Conservation (phyloP, 148 eudicot genomes). For the Bassia scoparia region DNA sequence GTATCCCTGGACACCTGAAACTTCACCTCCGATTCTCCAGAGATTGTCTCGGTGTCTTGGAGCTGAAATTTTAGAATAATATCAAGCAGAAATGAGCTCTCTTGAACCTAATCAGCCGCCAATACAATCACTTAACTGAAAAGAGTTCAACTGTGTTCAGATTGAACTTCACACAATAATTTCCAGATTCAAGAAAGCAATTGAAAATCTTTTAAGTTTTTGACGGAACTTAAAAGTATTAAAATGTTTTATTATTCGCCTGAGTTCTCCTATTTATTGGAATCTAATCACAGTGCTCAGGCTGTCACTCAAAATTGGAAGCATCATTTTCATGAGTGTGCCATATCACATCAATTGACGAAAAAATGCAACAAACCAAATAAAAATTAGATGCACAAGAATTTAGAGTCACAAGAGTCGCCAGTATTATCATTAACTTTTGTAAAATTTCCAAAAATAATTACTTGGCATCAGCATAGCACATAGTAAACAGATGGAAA, state of each 20-base stretch:
- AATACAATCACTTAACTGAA: background rate
- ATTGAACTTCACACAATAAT: background rate
- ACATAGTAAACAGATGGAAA: background rate
- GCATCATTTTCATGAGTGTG: too few species aligned
- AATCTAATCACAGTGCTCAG: too few species aligned
- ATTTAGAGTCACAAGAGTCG: background rate
- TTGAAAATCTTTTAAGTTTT: background rate
- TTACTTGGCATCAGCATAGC: background rate
- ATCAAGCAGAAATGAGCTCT: background rate
- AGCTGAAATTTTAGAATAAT: constrained; percentile 47
- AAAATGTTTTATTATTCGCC: too few species aligned
- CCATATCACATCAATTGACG: too few species aligned
- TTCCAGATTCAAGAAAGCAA: background rate
- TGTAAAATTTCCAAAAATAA: background rate
- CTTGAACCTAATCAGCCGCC: background rate
- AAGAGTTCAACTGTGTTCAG: background rate
- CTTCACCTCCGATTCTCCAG: constrained; percentile 89
- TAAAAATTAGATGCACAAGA: background rate
- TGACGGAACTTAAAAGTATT: too few species aligned
- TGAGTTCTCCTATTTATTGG: too few species aligned
- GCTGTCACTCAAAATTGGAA: too few species aligned
- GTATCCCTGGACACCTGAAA: constrained; percentile 93
- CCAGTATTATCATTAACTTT: too few species aligned
- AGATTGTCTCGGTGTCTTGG: constrained; percentile 67
- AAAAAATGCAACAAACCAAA: too few species aligned